Evolutionary conservation across 2,329 filamentous ascomycete genomes (phyloP).

Genomic region (Decorospora gaudefroyi): DNA sequence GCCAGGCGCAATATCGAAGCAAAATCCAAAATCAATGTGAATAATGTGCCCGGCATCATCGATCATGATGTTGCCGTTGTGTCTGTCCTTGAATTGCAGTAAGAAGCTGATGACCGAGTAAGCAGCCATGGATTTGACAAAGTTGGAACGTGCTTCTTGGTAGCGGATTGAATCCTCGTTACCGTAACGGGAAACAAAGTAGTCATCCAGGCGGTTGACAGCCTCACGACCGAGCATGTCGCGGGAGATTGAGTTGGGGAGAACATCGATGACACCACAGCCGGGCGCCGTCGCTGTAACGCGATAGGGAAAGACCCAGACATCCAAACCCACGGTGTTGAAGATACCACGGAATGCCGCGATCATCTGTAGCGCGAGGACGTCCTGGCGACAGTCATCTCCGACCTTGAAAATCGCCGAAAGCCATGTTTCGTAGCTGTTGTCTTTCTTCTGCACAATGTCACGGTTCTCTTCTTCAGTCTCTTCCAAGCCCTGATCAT

Average conservation of each 20-base stretch:
- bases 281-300: conserved; percentile 97
- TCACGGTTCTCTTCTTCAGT: conserved; percentile 39
- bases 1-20: conserved; percentile 96
- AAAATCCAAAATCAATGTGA: conserved; percentile 99
- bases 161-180: conserved; percentile 94
- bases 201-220: conserved; percentile 97
- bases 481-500: conserved; percentile 41
- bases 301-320: conserved; percentile 95
- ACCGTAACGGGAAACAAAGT: conserved; percentile 96
- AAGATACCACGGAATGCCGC: conserved; percentile 97
- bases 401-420: conserved; percentile 99
- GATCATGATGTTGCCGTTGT: conserved; percentile 99
- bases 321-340: conserved; percentile 89
- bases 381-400: conserved; percentile 96
- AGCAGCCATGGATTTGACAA: conserved; percentile 98
- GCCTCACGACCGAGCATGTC: conserved; percentile 98
- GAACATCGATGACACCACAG: conserved; percentile 96
- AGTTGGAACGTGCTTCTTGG: conserved; percentile 93
- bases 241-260: conserved; percentile 95
- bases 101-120: conserved; percentile 97
- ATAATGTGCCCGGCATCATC: conserved; percentile 96
- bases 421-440: conserved; percentile 93
- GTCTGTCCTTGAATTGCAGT: conserved; percentile 97
- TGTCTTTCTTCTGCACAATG: conserved; percentile 43
- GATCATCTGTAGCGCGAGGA: conserved; percentile 96